Conservation (phyloP, 805 yeast genomes). For the Blastobotrys mokoenaii region DNA sequence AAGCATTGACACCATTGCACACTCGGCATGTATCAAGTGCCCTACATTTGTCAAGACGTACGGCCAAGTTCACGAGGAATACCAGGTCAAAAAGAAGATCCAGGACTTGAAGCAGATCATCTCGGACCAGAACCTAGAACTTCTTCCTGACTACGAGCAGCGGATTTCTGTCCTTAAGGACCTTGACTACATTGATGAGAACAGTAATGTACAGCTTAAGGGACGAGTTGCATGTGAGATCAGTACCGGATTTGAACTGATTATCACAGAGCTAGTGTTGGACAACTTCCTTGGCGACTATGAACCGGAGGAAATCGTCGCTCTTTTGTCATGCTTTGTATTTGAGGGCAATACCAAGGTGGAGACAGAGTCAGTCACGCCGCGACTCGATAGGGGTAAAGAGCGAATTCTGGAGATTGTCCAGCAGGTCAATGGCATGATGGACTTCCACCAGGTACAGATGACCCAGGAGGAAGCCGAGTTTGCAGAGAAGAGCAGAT, state of each 20-base stretch:
- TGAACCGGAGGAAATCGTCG: slow-evolving; percentile 96
- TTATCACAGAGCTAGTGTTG: slow-evolving; percentile 77
- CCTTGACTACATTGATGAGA: slow-evolving; percentile 72
- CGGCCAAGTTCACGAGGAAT: slow-evolving; percentile 38
- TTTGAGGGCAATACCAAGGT: slow-evolving; percentile 75
- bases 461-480: slow-evolving; percentile 79
- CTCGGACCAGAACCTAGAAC: slow-evolving; percentile 80
- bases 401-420: slow-evolving; percentile 63
- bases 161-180: slow-evolving; percentile 68
- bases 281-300: slow-evolving; percentile 90
- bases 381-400: slow-evolving; percentile 60
- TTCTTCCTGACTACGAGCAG: slow-evolving; percentile 90
- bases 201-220: slow-evolving; percentile 66
- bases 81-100: slow-evolving; percentile 42
- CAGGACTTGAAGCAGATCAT: slow-evolving; percentile 49
- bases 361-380: slow-evolving; percentile 69
- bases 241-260: slow-evolving; percentile 75
- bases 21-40: slow-evolving; percentile 29
- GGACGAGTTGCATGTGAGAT: slow-evolving; percentile 90
- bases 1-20: slow-evolving; percentile 27
- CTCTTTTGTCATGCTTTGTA: slow-evolving; percentile 82
- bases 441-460: slow-evolving; percentile 58
- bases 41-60: slow-evolving; percentile 40
- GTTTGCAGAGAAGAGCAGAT: slow-evolving; percentile 74
- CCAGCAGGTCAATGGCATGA: slow-evolving; percentile 50